Conservation (phyloP, 768 basidiomycete species). For the Auricularia cornea region DNA sequence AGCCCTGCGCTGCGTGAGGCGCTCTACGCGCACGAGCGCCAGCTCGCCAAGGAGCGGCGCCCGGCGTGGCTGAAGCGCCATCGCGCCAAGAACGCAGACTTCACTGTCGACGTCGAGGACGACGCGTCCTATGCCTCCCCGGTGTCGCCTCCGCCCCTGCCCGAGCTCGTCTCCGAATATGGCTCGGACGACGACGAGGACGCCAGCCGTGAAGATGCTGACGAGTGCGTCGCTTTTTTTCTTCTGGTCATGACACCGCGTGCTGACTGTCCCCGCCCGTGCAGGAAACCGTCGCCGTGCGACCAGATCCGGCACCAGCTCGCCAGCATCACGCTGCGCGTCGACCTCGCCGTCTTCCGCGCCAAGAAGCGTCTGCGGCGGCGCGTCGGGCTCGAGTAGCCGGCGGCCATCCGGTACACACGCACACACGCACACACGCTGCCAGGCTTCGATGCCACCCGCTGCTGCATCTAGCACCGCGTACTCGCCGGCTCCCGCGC, state of each 20-base stretch:
- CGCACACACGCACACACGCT: too few relatives aligned
- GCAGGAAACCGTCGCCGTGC: neutral
- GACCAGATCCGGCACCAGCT: neutral
- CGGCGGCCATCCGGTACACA: neutral
- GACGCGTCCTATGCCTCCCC: neutral
- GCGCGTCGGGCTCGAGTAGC: neutral
- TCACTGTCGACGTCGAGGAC: neutral
- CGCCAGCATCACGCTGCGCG: neutral
- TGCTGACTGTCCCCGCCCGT: neutral
- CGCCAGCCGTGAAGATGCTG: neutral
- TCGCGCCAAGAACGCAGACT: neutral
- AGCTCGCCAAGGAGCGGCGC: neutral
- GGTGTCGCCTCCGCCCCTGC: neutral
- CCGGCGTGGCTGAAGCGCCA: neutral
- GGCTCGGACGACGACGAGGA: neutral
- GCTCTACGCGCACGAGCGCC: neutral
- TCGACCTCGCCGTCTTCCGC: slow-evolving; percentile 2
- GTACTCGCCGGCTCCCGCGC: too few relatives aligned
- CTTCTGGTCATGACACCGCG: neutral
- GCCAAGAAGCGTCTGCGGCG: neutral
- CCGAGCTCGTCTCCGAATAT: neutral
- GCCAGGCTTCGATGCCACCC: too few relatives aligned
- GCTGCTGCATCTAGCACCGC: too few relatives aligned
- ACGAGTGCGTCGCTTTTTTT: neutral
- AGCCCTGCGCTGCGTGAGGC: neutral